Percentiles rank a stretch among this genome's conserved stretches.
Conservation (phyloP, 352 stramenopile species). For the Halophytophthora polymorphica region DNA sequence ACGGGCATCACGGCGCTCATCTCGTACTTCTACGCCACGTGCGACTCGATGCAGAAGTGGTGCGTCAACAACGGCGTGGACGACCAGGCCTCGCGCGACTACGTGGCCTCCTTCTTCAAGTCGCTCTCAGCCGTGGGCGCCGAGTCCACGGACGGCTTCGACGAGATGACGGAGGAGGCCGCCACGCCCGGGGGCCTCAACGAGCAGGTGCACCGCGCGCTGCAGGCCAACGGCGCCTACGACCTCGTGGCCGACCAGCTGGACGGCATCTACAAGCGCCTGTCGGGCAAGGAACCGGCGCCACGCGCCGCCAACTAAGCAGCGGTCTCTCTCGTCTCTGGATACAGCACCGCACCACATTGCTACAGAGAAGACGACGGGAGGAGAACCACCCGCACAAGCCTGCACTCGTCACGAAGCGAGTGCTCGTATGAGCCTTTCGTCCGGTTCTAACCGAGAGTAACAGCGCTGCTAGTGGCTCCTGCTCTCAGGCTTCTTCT, state of each 20-base stretch:
- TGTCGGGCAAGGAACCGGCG: slow-evolving; percentile 64
- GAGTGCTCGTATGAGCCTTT: too few relatives aligned
- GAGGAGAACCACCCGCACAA: too few relatives aligned
- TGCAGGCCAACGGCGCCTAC: slow-evolving; percentile 67
- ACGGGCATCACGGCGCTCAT: slow-evolving; percentile 85
- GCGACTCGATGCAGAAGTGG: slow-evolving; percentile 79
- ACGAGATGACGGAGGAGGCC: slow-evolving; percentile 82
- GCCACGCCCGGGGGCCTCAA: slow-evolving; percentile 81
- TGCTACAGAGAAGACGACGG: too few relatives aligned
- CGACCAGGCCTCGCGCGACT: slow-evolving; percentile 68
- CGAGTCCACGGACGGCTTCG: slow-evolving; percentile 69
- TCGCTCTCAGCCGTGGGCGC: slow-evolving; percentile 69
- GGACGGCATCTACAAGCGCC: slow-evolving; percentile 79
- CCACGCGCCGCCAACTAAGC: slow-evolving; percentile 32
- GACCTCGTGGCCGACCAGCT: slow-evolving; percentile 79
- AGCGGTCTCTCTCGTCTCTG: background rate
- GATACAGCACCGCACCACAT: too few relatives aligned
- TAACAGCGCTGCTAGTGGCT: too few relatives aligned
- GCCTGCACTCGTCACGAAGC: too few relatives aligned
- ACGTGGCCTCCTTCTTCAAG: slow-evolving; percentile 83
- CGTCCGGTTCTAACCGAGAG: too few relatives aligned
- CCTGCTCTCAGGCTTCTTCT: too few relatives aligned
- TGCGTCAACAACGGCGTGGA: slow-evolving; percentile 86
- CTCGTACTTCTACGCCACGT: slow-evolving; percentile 86
- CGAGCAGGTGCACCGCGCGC: slow-evolving; percentile 77